A percentile compares a stretch with the other conserved stretches of the same genome.
These are phyloP conservation scores for Epicoccum sorghinum DNA, from an alignment of 2,329 filamentous ascomycete species.

Conservation along the genomic window DNA sequence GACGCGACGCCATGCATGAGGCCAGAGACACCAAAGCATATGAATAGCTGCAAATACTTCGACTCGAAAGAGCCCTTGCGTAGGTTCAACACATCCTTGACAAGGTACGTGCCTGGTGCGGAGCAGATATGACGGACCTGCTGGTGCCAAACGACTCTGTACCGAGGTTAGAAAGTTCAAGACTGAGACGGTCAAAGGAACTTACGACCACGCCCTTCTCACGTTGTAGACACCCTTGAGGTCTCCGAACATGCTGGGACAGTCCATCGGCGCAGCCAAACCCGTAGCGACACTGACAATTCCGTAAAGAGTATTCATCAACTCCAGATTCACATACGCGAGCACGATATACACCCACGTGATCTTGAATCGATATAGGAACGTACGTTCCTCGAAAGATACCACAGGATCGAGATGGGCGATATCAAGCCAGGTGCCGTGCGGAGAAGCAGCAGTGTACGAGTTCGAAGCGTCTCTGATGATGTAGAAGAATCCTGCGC, in stretches of 20 bases:
- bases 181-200: not conserved
- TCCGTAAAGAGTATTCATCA: not conserved
- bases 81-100: slow-evolving; percentile 26
- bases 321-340: slow-evolving; percentile 26
- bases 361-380: slow-evolving; percentile 19
- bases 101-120: slow-evolving; percentile 22
- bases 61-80: slow-evolving; percentile 35
- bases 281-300: slow-evolving; percentile 24
- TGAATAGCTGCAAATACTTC: slow-evolving; percentile 39
- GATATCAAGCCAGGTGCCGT: slow-evolving; percentile 30
- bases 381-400: slow-evolving; percentile 7
- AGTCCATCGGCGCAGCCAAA: slow-evolving; percentile 32
- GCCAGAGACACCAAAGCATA: slow-evolving; percentile 27
- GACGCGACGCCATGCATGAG: slow-evolving; percentile 26
- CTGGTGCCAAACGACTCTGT: slow-evolving; percentile 33
- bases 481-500: slow-evolving; percentile 21
- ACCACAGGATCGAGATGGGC: slow-evolving; percentile 10
- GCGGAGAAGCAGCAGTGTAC: slow-evolving; percentile 27
- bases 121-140: slow-evolving; percentile 29
- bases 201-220: slow-evolving; percentile 34
- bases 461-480: slow-evolving; percentile 19
- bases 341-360: slow-evolving; percentile 30
- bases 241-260: slow-evolving; percentile 32
- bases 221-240: slow-evolving; percentile 25
- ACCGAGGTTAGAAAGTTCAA: not conserved